These are phyloP conservation scores for Saccharomycopsis olivae DNA, from an alignment of 805 yeast genomes.

Conservation along the genomic window DNA sequence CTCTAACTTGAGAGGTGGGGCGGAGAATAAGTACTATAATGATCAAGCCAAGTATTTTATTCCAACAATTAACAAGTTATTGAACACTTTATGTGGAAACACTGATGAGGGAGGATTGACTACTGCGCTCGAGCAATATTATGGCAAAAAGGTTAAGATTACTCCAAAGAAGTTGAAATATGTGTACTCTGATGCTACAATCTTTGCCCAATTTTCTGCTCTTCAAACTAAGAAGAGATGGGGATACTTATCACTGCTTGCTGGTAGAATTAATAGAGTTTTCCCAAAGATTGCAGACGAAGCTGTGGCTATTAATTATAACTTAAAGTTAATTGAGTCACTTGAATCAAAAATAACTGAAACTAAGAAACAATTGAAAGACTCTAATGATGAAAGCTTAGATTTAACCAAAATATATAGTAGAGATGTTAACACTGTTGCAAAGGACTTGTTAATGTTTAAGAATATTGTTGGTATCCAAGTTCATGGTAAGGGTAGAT, in stretches of 20 bases:
- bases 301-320: slow-evolving; percentile 11
- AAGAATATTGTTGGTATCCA: slow-evolving; percentile 13
- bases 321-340: slow-evolving; percentile 3
- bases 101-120: slow-evolving; percentile 4
- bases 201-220: slow-evolving; percentile 11
- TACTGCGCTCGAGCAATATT: slow-evolving; percentile 8
- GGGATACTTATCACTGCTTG: slow-evolving; percentile 1
- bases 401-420: slow-evolving; percentile 11
- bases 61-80: slow-evolving; percentile 11
- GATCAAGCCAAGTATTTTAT: slow-evolving; percentile 8
- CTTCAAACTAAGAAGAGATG: slow-evolving; percentile 2
- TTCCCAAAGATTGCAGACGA: slow-evolving; percentile 14
- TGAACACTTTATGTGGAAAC: slow-evolving; percentile 7
- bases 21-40: slow-evolving; percentile 9
- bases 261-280: slow-evolving; percentile 5
- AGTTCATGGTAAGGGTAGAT: slow-evolving; percentile 12
- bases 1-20: not conserved
- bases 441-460: slow-evolving; percentile 13
- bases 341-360: slow-evolving; percentile 2
- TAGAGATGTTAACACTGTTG: not conserved
- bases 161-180: slow-evolving; percentile 14
- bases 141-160: slow-evolving; percentile 11
- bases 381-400: slow-evolving; percentile 3
- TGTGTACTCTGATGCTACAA: slow-evolving; percentile 8
- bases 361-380: slow-evolving; percentile 1